Conservation (phyloP, 306 rosid species). For the Ammopiptanthus mongolicus region DNA sequence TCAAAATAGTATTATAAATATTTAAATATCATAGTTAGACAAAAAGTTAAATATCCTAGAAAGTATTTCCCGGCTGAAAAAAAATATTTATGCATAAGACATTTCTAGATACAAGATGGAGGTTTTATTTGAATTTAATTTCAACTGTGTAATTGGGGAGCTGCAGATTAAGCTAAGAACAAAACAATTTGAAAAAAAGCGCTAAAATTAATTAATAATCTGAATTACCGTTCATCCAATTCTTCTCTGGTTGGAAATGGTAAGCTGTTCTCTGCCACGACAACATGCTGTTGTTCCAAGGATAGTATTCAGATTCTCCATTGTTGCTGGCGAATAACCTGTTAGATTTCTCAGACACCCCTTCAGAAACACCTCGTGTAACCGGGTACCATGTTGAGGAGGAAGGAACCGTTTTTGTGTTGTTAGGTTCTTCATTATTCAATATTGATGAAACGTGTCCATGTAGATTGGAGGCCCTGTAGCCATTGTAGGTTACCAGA, state of each 20-base stretch:
- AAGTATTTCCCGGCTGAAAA: too few species aligned
- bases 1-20: too few species aligned
- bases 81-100: too few species aligned
- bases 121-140: background rate
- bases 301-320: constrained; percentile 24
- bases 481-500: constrained; percentile 29
- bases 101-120: too few species aligned
- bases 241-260: constrained; percentile 91
- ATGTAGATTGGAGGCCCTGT: background rate
- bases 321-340: background rate
- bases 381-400: constrained; percentile 15
- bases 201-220: too few species aligned
- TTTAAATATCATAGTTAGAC: too few species aligned
- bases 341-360: constrained; percentile 78
- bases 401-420: constrained; percentile 10
- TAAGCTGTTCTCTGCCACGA: constrained; percentile 94
- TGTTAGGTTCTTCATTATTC: background rate
- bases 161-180: background rate
- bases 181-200: background rate
- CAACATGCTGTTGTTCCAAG: constrained; percentile 80
- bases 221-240: constrained; percentile 88
- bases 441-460: background rate
- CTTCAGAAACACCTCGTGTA: constrained; percentile 51
- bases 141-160: background rate
- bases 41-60: too few species aligned